A percentile compares a stretch with the other conserved stretches of the same genome.
Evolutionary conservation across 331 rosid genomes (phyloP).

Genomic region (Cucumis variabilis): DNA sequence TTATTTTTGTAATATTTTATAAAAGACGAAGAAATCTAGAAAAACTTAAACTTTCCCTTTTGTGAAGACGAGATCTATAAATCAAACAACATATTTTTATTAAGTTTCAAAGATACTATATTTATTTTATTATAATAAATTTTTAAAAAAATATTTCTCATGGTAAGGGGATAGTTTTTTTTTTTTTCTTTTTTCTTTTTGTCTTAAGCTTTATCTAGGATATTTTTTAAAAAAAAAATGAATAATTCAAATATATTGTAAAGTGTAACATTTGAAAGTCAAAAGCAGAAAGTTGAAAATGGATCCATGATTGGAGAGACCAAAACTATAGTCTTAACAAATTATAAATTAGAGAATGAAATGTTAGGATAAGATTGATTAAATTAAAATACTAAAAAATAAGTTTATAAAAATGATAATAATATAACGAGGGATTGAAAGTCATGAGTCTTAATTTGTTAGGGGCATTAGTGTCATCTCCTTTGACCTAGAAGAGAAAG

Average conservation of each 20-base stretch:
- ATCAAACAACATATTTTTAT: too few species aligned
- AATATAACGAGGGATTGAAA: background rate
- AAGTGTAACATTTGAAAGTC: background rate
- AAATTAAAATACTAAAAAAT: background rate
- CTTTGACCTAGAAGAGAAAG: background rate
- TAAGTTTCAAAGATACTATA: too few species aligned
- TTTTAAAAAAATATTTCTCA: background rate
- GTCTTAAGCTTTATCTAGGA: too few species aligned
- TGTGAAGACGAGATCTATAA: too few species aligned
- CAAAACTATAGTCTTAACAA: background rate
- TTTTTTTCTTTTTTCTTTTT: too few species aligned
- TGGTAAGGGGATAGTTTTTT: background rate
- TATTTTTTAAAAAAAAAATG: background rate
- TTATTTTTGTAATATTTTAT: too few species aligned
- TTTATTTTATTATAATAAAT: too few species aligned
- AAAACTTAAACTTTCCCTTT: too few species aligned
- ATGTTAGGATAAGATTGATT: background rate
- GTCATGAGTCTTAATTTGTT: background rate
- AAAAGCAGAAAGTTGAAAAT: background rate
- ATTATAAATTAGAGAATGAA: background rate
- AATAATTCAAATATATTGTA: background rate
- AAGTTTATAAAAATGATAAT: background rate
- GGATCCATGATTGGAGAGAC: background rate
- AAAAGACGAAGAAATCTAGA: too few species aligned
- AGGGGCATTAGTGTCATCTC: constrained; percentile 1